Conservation (phyloP, 441 rosid genomes). For the Populus hybrid region DNA sequence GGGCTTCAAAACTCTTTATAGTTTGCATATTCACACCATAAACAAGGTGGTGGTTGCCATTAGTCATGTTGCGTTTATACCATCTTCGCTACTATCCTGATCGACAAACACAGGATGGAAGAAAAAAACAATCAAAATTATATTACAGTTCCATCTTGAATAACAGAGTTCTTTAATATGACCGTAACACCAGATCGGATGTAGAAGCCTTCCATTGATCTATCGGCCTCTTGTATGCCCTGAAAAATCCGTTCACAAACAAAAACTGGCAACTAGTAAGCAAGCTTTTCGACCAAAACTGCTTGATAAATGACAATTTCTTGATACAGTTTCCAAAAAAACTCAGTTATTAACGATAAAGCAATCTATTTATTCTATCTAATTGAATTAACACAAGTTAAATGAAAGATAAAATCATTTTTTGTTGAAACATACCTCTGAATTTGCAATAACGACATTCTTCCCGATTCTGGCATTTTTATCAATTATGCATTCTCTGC, state of each 20-base stretch:
- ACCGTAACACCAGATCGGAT: slow-evolving; percentile 76
- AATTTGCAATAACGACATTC: slow-evolving; percentile 76
- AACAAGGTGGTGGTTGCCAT: neutral
- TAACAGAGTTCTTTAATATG: slow-evolving; percentile 10
- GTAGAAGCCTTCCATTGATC: slow-evolving; percentile 80
- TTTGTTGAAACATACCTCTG: slow-evolving; percentile 50
- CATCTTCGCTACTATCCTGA: slow-evolving; percentile 17
- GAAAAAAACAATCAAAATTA: slow-evolving; percentile 10
- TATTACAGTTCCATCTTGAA: too few relatives aligned
- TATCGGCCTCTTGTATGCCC: slow-evolving; percentile 91
- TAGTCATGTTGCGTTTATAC: neutral
- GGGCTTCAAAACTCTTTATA: neutral
- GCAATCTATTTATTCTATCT: neutral
- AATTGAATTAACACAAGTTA: neutral
- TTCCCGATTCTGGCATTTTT: slow-evolving; percentile 93
- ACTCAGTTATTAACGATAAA: too few relatives aligned
- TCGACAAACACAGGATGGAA: slow-evolving; percentile 19
- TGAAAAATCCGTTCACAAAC: slow-evolving; percentile 23
- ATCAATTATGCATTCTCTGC: slow-evolving; percentile 91
- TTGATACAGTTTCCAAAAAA: too few relatives aligned
- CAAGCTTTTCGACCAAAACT: neutral
- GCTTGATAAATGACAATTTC: too few relatives aligned
- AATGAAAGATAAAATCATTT: too few relatives aligned
- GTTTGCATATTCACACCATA: neutral
- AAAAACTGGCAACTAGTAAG: neutral